Conservation (phyloP, 495 filamentous ascomycete species). For the Aspergillus bertholletiae region DNA sequence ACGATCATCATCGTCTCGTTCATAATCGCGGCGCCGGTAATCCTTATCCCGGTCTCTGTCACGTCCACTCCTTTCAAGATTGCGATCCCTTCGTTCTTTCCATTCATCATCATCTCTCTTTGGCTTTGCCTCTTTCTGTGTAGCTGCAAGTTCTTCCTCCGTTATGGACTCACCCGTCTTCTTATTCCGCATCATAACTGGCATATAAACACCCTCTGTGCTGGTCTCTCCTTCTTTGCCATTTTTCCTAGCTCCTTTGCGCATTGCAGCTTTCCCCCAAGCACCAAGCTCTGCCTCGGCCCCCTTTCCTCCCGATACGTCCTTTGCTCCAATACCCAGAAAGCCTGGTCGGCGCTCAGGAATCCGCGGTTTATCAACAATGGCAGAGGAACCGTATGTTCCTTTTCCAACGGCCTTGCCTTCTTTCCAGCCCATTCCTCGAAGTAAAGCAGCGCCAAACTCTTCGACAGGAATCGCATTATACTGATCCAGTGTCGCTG, state of each 20-base stretch:
- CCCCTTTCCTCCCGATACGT: conserved; percentile 53
- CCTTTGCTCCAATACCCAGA: conserved; percentile 80
- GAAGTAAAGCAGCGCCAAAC: conserved; percentile 82
- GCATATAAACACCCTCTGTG: conserved; percentile 59
- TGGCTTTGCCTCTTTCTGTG: conserved; percentile 43
- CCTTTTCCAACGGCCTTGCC: conserved; percentile 67
- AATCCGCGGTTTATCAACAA: conserved; percentile 35
- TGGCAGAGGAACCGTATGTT: conserved; percentile 32
- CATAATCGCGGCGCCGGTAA: conserved; percentile 29
- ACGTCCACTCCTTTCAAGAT: conserved; percentile 47
- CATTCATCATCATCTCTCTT: conserved; percentile 40
- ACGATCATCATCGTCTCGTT: conserved; percentile 22
- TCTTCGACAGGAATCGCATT: conserved; percentile 85
- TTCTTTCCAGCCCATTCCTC: conserved; percentile 93
- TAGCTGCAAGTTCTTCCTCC: conserved; percentile 54
- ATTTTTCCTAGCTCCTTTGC: conserved; percentile 48
- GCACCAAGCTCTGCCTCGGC: conserved; percentile 72
- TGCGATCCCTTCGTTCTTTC: conserved; percentile 47
- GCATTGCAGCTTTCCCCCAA: conserved; percentile 67
- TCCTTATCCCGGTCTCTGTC: conserved; percentile 37
- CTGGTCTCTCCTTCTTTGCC: conserved; percentile 34
- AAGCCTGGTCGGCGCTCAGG: conserved; percentile 70
- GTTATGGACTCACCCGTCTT: conserved; percentile 64
- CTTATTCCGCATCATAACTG: conserved; percentile 62
- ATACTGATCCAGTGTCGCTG: conserved; percentile 79